phyloP scores from a whole-genome alignment of 768 basidiomycete genomes.

The Cubamyces sp. region DNA sequence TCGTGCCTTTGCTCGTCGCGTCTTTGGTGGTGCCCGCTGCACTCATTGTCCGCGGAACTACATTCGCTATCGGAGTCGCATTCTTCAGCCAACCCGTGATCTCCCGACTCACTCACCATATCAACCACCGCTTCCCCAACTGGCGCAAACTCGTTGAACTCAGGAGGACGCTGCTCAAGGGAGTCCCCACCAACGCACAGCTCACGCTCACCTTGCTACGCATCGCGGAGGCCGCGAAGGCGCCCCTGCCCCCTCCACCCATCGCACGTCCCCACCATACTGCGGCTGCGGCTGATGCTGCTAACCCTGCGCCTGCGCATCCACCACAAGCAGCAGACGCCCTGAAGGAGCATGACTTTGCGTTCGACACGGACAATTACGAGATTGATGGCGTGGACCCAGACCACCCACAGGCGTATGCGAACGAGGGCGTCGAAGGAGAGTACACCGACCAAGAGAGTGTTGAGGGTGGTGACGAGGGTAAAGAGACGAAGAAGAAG shows the following conservation, averaged over 20 bases:
- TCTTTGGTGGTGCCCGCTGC: slow-evolving; percentile 36
- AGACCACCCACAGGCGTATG: slow-evolving; percentile 46
- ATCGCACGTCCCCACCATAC: slow-evolving; percentile 19
- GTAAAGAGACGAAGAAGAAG: slow-evolving; percentile 17
- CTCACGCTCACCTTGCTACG: slow-evolving; percentile 46
- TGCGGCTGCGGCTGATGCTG: slow-evolving; percentile 9
- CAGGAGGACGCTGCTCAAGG: slow-evolving; percentile 41
- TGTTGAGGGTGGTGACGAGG: slow-evolving; percentile 11
- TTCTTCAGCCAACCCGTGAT: slow-evolving; percentile 48
- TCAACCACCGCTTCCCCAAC: slow-evolving; percentile 39
- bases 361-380: slow-evolving; percentile 36
- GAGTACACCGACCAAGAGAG: slow-evolving; percentile 36
- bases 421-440: slow-evolving; percentile 49
- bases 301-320: slow-evolving; percentile 10
- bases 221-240: slow-evolving; percentile 41
- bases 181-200: slow-evolving; percentile 50
- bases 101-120: slow-evolving; percentile 31
- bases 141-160: slow-evolving; percentile 44
- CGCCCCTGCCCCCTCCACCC: slow-evolving; percentile 45
- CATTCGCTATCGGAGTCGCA: slow-evolving; percentile 39
- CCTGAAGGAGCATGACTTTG: slow-evolving; percentile 22
- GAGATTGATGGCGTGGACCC: slow-evolving; percentile 44
- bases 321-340: slow-evolving; percentile 24
- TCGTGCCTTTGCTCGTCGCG: slow-evolving; percentile 36
- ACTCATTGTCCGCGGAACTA: slow-evolving; percentile 36